Base-by-base conservation (phyloP, 768 basidiomycete genomes). In the Punctularia strigosozonata region DNA sequence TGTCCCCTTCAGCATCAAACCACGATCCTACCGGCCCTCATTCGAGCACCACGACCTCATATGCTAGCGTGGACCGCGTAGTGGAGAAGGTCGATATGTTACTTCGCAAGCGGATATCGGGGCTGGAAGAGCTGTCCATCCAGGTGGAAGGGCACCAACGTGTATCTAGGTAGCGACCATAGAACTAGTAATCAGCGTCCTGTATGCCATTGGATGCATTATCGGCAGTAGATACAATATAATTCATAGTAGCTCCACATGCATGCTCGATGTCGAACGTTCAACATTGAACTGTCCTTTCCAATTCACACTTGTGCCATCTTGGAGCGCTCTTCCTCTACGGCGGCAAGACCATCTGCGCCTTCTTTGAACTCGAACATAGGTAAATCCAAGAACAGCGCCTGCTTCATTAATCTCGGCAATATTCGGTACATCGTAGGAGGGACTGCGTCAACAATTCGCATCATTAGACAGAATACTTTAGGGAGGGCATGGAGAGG, bases 51-150 rank as follows among this genome's bases (percentile, higher is more conserved):
- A 58, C 62, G 17, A 61, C 61, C 30, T 71, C 73, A 14, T 80
- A 73, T 56, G 63, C 72, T 18, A 72, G 73, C 48, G 53, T 79
- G 21, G 85, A 92, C 43, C 69, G 73, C 33, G 80, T 91, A 12
- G 72, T 85, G 14, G 75, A 78, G 52, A 66, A 76, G 22, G 90
- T 97, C 4, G 77, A 92, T 51, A 60, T 64, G 17, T 57, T 86
- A 25, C 52, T 99, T 46, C 72, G 79, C 49, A 64, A 68, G 47
- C 70, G 69, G 47, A 89, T 99, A 54, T 63, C 69, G 6, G 90
- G 88, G 25, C 58, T 99, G 30, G 82, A 85, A 46, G 89, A 98
- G 59, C 58, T 99, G 43, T 87, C 84, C 2, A 80, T 99, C 47
- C 94, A 99, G 59, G 69, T 92, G 12, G 88, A 89, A 32, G 46